Evolutionary conservation across 1,284 basidiomycete species (phyloP).

Genomic region (Irpex sp.): DNA sequence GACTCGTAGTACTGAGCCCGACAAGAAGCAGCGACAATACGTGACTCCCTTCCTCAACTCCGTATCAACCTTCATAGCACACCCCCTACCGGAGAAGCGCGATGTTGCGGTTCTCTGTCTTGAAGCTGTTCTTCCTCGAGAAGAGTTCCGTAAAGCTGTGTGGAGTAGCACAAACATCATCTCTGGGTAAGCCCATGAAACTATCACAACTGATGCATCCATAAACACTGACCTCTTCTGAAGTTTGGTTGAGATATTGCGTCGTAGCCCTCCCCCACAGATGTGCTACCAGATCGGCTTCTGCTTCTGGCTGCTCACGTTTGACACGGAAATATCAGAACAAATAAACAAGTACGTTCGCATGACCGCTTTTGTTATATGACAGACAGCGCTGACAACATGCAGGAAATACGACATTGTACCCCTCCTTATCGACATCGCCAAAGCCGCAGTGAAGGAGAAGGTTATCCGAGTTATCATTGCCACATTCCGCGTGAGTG

Average conservation of each 20-base stretch:
- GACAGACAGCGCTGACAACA: not conserved
- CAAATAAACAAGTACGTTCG: conserved; percentile 47
- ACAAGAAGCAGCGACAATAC: conserved; percentile 50
- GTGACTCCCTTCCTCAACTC: conserved; percentile 66
- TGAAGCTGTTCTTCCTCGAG: conserved; percentile 80
- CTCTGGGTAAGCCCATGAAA: conserved; percentile 44
- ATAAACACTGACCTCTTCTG: conserved; percentile 1
- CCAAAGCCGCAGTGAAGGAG: conserved; percentile 92
- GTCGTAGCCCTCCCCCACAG: conserved; percentile 78
- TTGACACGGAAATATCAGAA: conserved; percentile 81
- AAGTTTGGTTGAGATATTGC: conserved; percentile 78
- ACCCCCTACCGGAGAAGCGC: conserved; percentile 63
- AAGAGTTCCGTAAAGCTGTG: conserved; percentile 71
- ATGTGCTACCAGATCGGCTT: conserved; percentile 93
- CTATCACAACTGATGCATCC: not conserved
- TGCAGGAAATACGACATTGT: conserved; percentile 85
- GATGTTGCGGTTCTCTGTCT: conserved; percentile 91
- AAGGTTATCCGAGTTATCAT: conserved; percentile 96
- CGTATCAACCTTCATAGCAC: conserved; percentile 63
- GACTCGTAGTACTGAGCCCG: conserved; percentile 47
- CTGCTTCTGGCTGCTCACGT: conserved; percentile 93
- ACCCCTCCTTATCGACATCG: conserved; percentile 82
- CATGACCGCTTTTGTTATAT: not conserved
- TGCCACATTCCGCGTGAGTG: conserved; percentile 80
- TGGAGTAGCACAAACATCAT: conserved; percentile 71